phyloP scores from a whole-genome alignment of 1,284 basidiomycete genomes.

The Ceratobasidium sp. region DNA sequence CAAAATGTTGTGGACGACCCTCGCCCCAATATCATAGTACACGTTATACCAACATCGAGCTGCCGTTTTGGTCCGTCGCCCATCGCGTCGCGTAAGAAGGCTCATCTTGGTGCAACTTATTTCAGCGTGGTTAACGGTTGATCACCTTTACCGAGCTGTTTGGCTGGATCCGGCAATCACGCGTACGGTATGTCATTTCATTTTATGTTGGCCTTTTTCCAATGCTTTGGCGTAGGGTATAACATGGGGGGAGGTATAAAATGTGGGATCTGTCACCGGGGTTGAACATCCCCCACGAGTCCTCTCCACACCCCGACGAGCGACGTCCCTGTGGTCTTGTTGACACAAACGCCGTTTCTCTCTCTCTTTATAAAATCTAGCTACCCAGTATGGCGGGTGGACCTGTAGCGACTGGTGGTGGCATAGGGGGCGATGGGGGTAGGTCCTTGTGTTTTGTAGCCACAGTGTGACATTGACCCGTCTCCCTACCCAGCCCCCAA shows the following conservation, averaged over 20 bases:
- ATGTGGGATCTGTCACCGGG: not conserved
- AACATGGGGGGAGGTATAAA: not conserved
- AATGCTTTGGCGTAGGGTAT: conserved; percentile 1
- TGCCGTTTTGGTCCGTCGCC: not conserved
- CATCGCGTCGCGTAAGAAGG: not conserved
- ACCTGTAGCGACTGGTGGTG: conserved; percentile 58
- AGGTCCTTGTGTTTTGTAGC: conserved; percentile 45
- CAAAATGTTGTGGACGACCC: not conserved
- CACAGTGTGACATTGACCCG: not conserved
- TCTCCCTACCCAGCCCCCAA: conserved; percentile 53
- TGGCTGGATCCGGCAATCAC: conserved; percentile 15
- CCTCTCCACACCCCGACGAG: conserved; percentile 1
- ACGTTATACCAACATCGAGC: not conserved
- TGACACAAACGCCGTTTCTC: not conserved
- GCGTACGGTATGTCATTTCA: not conserved
- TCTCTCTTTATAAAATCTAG: not conserved
- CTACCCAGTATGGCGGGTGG: conserved; percentile 63
- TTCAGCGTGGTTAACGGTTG: not conserved
- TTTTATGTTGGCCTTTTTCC: not conserved
- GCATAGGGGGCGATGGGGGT: conserved; percentile 60
- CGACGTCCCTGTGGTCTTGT: not conserved
- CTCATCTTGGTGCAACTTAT: not conserved
- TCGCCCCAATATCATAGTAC: not conserved
- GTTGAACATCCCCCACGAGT: not conserved
- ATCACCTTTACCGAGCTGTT: not conserved